These are phyloP conservation scores for Aspergillus olivimuriae DNA, from an alignment of 495 filamentous ascomycete species.

Conservation along the genomic window DNA sequence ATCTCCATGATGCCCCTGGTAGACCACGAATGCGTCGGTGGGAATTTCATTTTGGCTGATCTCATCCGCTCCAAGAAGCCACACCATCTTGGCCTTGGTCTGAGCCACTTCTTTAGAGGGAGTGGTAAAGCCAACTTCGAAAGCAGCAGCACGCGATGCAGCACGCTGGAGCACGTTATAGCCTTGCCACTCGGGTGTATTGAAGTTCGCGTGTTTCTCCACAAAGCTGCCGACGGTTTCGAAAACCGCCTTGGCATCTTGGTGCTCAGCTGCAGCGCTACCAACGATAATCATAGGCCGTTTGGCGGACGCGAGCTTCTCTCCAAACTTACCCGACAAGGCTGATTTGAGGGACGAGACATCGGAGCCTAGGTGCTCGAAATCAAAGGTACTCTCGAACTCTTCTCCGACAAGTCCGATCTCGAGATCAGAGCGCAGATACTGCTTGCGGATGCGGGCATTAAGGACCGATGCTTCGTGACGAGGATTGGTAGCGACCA, in stretches of 20 bases:
- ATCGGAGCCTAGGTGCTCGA: conserved; percentile 78
- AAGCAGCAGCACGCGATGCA: conserved; percentile 86
- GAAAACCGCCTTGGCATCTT: conserved; percentile 86
- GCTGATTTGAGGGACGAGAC: conserved; percentile 72
- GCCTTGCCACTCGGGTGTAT: conserved; percentile 88
- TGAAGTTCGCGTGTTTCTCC: conserved; percentile 89
- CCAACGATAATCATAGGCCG: conserved; percentile 94
- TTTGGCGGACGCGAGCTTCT: conserved; percentile 83
- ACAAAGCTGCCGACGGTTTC: conserved; percentile 83
- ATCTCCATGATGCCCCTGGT: conserved; percentile 98
- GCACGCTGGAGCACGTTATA: conserved; percentile 94
- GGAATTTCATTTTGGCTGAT: conserved; percentile 73
- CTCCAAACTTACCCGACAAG: conserved; percentile 80
- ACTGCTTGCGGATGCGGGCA: conserved; percentile 95
- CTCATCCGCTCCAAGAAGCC: conserved; percentile 95
- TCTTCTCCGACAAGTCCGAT: conserved; percentile 86
- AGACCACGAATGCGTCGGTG: conserved; percentile 91
- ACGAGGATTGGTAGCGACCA: conserved; percentile 90
- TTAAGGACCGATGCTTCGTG: conserved; percentile 93
- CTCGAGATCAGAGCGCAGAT: conserved; percentile 89
- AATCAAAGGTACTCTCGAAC: conserved; percentile 90
- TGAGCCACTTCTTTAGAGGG: conserved; percentile 71
- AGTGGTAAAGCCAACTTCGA: conserved; percentile 87
- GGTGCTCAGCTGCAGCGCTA: conserved; percentile 80
- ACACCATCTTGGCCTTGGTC: conserved; percentile 87